Percentiles rank a stretch among this genome's conserved stretches.
Conservation (phyloP, 2,329 filamentous ascomycete genomes). For the Exophiala xenobiotica region DNA sequence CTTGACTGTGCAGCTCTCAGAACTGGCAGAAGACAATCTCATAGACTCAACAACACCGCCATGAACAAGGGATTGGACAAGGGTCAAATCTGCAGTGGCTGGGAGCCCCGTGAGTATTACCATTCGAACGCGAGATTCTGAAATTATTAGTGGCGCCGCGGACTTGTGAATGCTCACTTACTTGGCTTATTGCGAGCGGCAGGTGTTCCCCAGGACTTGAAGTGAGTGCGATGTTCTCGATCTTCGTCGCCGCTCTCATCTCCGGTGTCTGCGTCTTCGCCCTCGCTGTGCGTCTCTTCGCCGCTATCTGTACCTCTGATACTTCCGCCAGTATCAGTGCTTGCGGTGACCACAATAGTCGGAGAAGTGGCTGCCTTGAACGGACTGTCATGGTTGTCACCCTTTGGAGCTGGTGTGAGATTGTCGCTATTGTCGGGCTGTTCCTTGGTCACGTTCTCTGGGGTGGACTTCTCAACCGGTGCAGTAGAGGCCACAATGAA, state of each 20-base stretch:
- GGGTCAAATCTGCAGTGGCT: conserved; percentile 31
- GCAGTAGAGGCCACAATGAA: too few relatives aligned
- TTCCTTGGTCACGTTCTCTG: background rate
- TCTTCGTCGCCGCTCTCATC: conserved; percentile 27
- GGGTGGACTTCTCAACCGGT: too few relatives aligned
- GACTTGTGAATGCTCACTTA: too few relatives aligned
- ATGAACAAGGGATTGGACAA: conserved; percentile 40
- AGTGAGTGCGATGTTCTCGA: conserved; percentile 35
- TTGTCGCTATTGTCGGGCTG: background rate
- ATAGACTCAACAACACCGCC: conserved; percentile 41
- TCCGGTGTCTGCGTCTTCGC: conserved; percentile 2
- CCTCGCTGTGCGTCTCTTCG: background rate
- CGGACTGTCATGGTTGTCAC: background rate
- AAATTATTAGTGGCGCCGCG: conserved; percentile 9
- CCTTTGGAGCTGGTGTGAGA: too few relatives aligned
- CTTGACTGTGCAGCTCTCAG: conserved; percentile 15
- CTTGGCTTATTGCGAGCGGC: conserved; percentile 31
- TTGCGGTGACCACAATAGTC: conserved; percentile 11
- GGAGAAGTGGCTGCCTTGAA: conserved; percentile 6
- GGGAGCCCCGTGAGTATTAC: conserved; percentile 42
- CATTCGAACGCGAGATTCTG: conserved; percentile 31
- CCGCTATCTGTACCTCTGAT: background rate
- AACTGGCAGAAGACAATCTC: conserved; percentile 21
- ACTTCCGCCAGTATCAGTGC: conserved; percentile 11
- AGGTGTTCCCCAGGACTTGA: conserved; percentile 36